Evolutionary conservation across 2,329 filamentous ascomycete species (phyloP).

Genomic region (Rutstroemia sydowiana): DNA sequence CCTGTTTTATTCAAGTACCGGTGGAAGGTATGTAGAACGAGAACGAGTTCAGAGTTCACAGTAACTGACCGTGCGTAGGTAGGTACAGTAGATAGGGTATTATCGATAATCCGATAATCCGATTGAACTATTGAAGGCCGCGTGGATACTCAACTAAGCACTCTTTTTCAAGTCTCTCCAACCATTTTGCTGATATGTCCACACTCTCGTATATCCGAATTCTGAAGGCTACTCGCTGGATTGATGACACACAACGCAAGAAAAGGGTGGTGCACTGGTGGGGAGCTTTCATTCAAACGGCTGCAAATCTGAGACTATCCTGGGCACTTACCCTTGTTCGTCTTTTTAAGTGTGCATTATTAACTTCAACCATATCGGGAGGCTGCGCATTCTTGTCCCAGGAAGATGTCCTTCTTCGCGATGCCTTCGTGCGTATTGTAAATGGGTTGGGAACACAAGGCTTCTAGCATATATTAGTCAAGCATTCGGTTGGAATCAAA

Average conservation of each 20-base stretch:
- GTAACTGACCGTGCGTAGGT: neutral
- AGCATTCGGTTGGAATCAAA: too few relatives aligned
- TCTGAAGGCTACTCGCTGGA: neutral
- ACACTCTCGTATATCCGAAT: neutral
- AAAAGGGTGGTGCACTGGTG: neutral
- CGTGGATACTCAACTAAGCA: neutral
- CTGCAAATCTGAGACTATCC: conserved; percentile 13
- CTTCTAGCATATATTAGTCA: conserved; percentile 5
- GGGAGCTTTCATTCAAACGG: conserved; percentile 15
- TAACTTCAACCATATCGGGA: conserved; percentile 10
- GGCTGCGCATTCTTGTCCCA: conserved; percentile 12
- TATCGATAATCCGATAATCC: too few relatives aligned
- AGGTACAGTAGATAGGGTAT: neutral
- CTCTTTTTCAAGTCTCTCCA: neutral
- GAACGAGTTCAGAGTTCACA: neutral
- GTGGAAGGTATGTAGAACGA: neutral
- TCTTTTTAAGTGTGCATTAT: conserved; percentile 8
- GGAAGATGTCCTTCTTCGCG: neutral
- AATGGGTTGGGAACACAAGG: conserved; percentile 9
- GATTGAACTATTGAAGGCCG: too few relatives aligned
- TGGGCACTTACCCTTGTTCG: conserved; percentile 12
- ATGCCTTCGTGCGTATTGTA: conserved; percentile 5
- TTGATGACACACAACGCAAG: neutral
- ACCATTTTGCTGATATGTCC: neutral
- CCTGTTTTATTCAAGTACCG: conserved; percentile 2